Evolutionary conservation across 768 basidiomycete genomes (phyloP), one percentile per base, ranked within the genome.

Genomic region (Dioszegia crocea): DNA sequence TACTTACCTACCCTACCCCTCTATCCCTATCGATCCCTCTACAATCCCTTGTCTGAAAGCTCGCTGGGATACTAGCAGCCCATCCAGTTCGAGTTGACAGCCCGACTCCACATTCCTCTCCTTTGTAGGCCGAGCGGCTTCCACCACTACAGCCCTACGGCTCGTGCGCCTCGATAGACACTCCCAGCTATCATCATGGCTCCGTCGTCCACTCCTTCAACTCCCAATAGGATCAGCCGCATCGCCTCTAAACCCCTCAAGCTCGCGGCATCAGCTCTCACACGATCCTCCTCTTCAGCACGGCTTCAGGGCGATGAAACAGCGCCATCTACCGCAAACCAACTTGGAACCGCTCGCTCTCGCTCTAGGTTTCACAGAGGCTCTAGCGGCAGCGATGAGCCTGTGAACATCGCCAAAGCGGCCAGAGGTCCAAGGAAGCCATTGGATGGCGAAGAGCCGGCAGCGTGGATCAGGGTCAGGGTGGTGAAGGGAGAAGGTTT

Each of bases 371-470:
- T 44, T 24, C 33, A 16, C 19, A 14, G 52, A 17, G 23, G 36
- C 8, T 36, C 30, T 24, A 44, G 44, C 17, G 41, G 54, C 30
- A 23, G 41, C 4, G 16, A 44, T 56, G 40, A 53, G 14, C 65
- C 65, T 6, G 59, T 60, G 16, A 65, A 71, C 33, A 47, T 67
- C 14, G 65, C 69, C 39, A 50, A 46, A 36, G 68, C 64, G n/a
- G 69, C 68, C 17, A 60, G 64, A 44, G 71, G 71, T 5, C 71
- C 69, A 3, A 46, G 66, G 19, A 74, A 71, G 47, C 75, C 75
- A n/a, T 40, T 72, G 9, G 75, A 76, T 2, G 75, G 75, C 5
- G 75, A 77, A 51, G 62, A 70, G 53, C 71, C 68, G 9, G 70
- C 67, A 21, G 74, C 64, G 1, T 60, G 64, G 51, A 51, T 78